Evolutionary conservation across 108 stramenopile species (phyloP), one percentile per base, ranked within the genome.

Genomic region (Nitzschia palea): DNA sequence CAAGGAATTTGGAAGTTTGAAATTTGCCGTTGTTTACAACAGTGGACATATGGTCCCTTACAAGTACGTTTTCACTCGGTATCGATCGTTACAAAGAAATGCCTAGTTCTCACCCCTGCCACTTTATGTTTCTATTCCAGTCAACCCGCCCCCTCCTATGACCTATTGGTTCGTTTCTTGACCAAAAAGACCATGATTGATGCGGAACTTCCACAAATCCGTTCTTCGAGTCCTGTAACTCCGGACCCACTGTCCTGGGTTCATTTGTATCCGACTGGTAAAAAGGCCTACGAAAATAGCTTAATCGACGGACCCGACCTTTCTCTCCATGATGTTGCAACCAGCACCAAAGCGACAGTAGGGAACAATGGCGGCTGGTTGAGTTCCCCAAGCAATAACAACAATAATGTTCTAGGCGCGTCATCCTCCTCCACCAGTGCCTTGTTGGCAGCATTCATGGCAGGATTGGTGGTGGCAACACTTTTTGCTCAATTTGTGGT

Each of bases 41-140:
- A 76, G 74, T 31, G 86, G 88, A 10, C 86, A 90, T 45, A 69
- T 90, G 45, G 86, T 87, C 12, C 89, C 89, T 6, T 80, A 78
- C 65, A 90, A 90, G 47, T 48, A 48, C 15, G 47, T 48, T 4
- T 5, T 20, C 4, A 8, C 37, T 12, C 12, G 37, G 37, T 6
- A 40, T 12, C 10, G 12, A 6, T 40, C 37, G 6, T 40, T 6
- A 40, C 37, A 12, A 10, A 40, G 37, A 10, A 40, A 6, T 40
- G 10, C 12, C 37, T 6, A 40, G 6, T 6, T 10, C 10, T 40
- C 14, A 14, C 14, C 10, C 14, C 37, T 40, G 37, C 8, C 47
- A 48, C 9, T 48, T 18, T 48, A 5, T 48, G 18, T 48, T 48
- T 48, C 22, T 4, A n/a, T 48, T 20, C 8, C 37, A 48, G 47